phyloP scores from a whole-genome alignment of 2,329 filamentous ascomycete species.

The Emericellopsis atlantica region DNA sequence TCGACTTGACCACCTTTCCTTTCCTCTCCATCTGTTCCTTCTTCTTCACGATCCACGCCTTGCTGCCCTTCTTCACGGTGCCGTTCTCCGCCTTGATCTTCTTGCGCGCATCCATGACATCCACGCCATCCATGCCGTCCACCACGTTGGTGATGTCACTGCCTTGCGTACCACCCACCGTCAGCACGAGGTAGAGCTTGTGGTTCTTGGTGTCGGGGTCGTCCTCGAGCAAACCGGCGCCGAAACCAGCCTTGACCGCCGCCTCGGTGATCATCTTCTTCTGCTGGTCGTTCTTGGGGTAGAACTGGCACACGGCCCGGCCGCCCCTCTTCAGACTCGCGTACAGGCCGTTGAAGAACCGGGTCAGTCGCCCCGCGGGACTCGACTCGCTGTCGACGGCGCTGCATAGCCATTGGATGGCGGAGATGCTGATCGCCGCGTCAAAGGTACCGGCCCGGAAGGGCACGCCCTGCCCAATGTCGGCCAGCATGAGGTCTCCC shows the following conservation, averaged over 20 bases:
- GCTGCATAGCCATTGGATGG: slow-evolving; percentile 98
- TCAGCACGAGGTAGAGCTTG: slow-evolving; percentile 92
- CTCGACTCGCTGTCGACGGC: slow-evolving; percentile 80
- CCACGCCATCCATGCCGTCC: slow-evolving; percentile 76
- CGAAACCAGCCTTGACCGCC: slow-evolving; percentile 87
- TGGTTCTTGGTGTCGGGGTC: slow-evolving; percentile 92
- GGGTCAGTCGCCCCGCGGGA: slow-evolving; percentile 60
- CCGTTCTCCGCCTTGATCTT: slow-evolving; percentile 30
- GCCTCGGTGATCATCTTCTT: slow-evolving; percentile 84
- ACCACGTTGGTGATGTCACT: slow-evolving; percentile 89
- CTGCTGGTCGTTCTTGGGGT: slow-evolving; percentile 90
- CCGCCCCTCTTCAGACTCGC: slow-evolving; percentile 72
- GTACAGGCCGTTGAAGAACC: slow-evolving; percentile 92
- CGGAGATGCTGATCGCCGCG: slow-evolving; percentile 86
- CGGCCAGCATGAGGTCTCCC: slow-evolving; percentile 84
- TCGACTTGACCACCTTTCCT: slow-evolving; percentile 86
- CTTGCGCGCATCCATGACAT: slow-evolving; percentile 59
- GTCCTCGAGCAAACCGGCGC: slow-evolving; percentile 87
- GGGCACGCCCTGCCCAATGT: slow-evolving; percentile 90
- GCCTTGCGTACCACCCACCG: slow-evolving; percentile 55
- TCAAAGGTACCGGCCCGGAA: slow-evolving; percentile 90
- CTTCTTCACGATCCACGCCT: slow-evolving; percentile 73
- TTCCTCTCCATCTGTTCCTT: slow-evolving; percentile 92
- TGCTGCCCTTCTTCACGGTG: slow-evolving; percentile 67
- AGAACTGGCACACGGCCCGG: slow-evolving; percentile 91